phyloP scores from a whole-genome alignment of 768 basidiomycete species.

The Lentinula guzmanii region DNA sequence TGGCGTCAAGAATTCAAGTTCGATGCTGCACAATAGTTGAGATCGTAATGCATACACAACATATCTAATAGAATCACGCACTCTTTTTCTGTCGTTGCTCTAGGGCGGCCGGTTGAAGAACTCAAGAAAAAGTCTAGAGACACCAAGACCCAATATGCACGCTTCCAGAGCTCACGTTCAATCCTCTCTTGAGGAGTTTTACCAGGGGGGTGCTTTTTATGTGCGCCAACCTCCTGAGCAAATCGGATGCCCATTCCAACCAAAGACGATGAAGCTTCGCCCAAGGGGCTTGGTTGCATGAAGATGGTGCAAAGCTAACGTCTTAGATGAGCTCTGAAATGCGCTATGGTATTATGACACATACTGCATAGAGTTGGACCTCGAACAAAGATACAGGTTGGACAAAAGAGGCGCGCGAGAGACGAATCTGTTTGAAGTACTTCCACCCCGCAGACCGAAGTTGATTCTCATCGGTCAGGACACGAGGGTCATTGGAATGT shows the following conservation, averaged over 20 bases:
- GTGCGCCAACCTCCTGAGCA: slow-evolving; percentile 55
- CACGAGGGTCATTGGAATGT: slow-evolving; percentile 32
- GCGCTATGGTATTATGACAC: slow-evolving; percentile 9
- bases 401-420: slow-evolving; percentile 36
- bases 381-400: slow-evolving; percentile 49
- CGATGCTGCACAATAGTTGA: slow-evolving; percentile 36
- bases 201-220: slow-evolving; percentile 30
- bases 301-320: slow-evolving; percentile 32
- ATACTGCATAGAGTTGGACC: slow-evolving; percentile 45
- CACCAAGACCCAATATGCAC: slow-evolving; percentile 39
- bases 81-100: slow-evolving; percentile 56
- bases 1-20: slow-evolving; percentile 54
- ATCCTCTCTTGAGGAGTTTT: slow-evolving; percentile 21
- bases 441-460: slow-evolving; percentile 36
- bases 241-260: slow-evolving; percentile 49
- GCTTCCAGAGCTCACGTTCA: slow-evolving; percentile 59
- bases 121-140: slow-evolving; percentile 16
- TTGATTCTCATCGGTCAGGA: slow-evolving; percentile 14
- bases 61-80: slow-evolving; percentile 20
- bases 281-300: slow-evolving; percentile 37
- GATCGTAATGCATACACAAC: background rate
- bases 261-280: slow-evolving; percentile 45
- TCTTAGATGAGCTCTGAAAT: slow-evolving; percentile 3
- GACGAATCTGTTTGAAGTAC: slow-evolving; percentile 43
- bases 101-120: slow-evolving; percentile 46